Conservation (phyloP, 2,329 filamentous ascomycete species). For the Exophiala sp. region DNA sequence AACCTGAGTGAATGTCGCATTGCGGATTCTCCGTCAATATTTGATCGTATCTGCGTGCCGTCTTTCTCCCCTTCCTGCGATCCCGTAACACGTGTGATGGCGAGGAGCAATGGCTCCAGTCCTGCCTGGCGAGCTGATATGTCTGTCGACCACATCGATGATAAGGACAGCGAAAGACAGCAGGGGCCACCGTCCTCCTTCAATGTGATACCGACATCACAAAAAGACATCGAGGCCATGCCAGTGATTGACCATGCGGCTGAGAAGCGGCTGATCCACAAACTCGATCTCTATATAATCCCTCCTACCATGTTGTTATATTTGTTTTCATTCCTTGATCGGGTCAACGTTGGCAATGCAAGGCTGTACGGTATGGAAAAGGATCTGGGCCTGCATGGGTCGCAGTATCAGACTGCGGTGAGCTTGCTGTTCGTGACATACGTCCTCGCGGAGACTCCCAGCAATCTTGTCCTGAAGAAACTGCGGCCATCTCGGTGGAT, state of each 20-base stretch:
- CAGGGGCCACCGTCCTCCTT: neutral
- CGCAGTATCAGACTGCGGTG: slow-evolving; percentile 63
- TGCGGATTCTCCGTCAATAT: no score
- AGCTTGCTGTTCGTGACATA: slow-evolving; percentile 64
- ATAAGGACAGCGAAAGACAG: neutral
- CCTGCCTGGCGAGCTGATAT: slow-evolving; percentile 2
- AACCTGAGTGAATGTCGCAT: no score
- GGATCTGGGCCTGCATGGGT: slow-evolving; percentile 39
- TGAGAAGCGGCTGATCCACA: slow-evolving; percentile 32
- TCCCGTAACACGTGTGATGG: neutral
- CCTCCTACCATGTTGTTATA: slow-evolving; percentile 49
- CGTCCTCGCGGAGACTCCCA: slow-evolving; percentile 32
- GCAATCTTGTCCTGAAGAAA: slow-evolving; percentile 42
- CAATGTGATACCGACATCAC: slow-evolving; percentile 6
- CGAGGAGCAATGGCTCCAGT: slow-evolving; percentile 12
- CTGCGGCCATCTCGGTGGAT: slow-evolving; percentile 50
- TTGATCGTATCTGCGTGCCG: no score
- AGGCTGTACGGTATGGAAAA: slow-evolving; percentile 41
- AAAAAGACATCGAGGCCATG: slow-evolving; percentile 8
- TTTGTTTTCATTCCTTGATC: slow-evolving; percentile 54
- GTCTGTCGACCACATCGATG: slow-evolving; percentile 4
- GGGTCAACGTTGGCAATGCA: slow-evolving; percentile 46
- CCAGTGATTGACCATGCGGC: slow-evolving; percentile 24
- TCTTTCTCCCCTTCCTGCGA: neutral
- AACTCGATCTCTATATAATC: slow-evolving; percentile 39